Evolutionary conservation across 768 basidiomycete species (phyloP), one percentile per base, ranked within the genome.

Genomic region (Rhodotorula sphaerocarpa): DNA sequence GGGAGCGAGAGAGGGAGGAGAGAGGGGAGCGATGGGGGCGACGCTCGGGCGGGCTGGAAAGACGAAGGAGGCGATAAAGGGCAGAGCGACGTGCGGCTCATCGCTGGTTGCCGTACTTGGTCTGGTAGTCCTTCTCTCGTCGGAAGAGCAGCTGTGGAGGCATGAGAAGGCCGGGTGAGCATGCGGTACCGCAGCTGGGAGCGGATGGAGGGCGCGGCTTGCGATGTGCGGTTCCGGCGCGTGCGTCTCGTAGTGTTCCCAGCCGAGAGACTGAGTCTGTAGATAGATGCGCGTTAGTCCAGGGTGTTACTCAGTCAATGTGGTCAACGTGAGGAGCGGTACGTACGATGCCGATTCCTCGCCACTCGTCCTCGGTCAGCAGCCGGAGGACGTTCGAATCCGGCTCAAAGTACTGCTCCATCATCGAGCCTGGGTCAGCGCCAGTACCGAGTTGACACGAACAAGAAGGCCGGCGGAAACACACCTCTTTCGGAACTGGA

Each of bases 201-300:
- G 10, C n/a, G 27, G 27, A 16, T 36, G 21, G 23, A 23, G 30
- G 34, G 28, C 57, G 21, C 11, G n/a, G n/a, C n/a, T n/a, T n/a
- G 56, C 63, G 44, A 65, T 59, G 54, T 65, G 63, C 2, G 63
- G 63, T 46, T 65, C 63, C 2, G 63, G 63, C 6, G 39, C 88
- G 72, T 96, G 92, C n/a, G 92, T 88, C 79, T 92, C 90, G 72
- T 92, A 96, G 71, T 95, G 91, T 73, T 89, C 87, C 92, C 92
- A 96, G 6, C 92, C 92, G 39, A 92, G 78, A 75, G 90, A 93
- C 76, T 97, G 92, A 43, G 87, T 88, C 63, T 65, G 57, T n/a
- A 50, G 5, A 25, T 5, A 23, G 21, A 18, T 12, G 12, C 0
- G 18, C 20, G 21, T 55, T 31, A 57, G 56, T 18, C 3, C n/a